Evolutionary conservation across 805 yeast species (phyloP), one percentile per base, ranked within the genome.

Genomic region (Candida dajiaensis): DNA sequence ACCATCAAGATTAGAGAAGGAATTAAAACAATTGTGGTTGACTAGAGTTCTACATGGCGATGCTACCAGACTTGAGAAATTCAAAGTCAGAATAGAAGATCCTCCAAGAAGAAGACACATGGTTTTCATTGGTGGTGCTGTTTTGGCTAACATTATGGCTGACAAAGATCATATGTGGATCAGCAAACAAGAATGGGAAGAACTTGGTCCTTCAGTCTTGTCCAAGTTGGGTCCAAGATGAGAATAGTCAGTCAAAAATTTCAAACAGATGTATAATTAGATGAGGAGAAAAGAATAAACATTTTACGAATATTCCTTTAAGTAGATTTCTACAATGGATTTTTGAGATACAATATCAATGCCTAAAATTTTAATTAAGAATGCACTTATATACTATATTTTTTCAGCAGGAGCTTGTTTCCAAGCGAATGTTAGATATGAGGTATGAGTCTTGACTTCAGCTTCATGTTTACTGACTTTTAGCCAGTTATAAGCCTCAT

Each of bases 121-220:
- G 97, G 99, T 94, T 31, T 94, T 94, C 69, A 83, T 92, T 55
- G 99, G 99, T 57, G 99, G 99, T 59, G 98, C 98, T 5, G 98
- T 94, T 19, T 76, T 94, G 63, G 98, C 99, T 29, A 89, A 86
- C 63, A 92, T 94, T 57, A 94, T 94, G 98, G 95, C 95, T 41
- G 97, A 90, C 66, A 94, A 92, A 67, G 97, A 90, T 55, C 97
- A 90, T 62, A 87, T 94, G 96, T 94, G 99, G 99, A 80, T 94
- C 56, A 74, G 88, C 45, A 90, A 86, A 65, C 89, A 85, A 64
- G 99, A 94, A 70, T 94, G 98, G 98, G 94, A 89, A 65, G 99
- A 94, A 72, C 89, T 85, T 62, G 99, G 99, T 28, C 79, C 96
- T 38, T 77, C 90, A 33, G 79, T 88, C 12, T 78, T 94, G 67